Percentiles rank a stretch among this genome's conserved stretches.
Evolutionary conservation across 169 alveolate genomes (phyloP).

Genomic region (Plasmodium malariae): DNA sequence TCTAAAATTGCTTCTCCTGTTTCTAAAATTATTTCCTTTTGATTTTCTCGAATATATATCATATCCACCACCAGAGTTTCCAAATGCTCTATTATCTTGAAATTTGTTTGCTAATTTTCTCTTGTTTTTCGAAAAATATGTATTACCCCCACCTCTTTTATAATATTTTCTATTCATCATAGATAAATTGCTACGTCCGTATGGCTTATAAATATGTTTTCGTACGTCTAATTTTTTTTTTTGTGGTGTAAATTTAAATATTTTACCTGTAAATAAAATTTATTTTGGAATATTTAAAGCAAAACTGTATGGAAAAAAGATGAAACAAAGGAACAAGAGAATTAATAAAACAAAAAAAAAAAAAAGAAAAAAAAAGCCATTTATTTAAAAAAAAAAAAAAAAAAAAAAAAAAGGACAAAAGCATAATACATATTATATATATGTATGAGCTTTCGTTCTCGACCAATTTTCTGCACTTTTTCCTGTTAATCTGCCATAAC

Average conservation of each 20-base stretch:
- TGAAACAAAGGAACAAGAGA: neutral
- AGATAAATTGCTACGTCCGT: slow-evolving; percentile 71
- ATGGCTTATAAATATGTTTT: slow-evolving; percentile 62
- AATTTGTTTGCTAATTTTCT: slow-evolving; percentile 29
- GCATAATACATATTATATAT: neutral
- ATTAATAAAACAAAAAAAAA: neutral
- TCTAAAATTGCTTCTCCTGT: slow-evolving; percentile 24
- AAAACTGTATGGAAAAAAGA: neutral
- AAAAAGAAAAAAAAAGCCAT: slow-evolving; percentile 5
- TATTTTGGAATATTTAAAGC: neutral
- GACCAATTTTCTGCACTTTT: neutral
- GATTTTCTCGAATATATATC: slow-evolving; percentile 1
- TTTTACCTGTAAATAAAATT: slow-evolving; percentile 71
- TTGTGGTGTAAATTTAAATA: slow-evolving; percentile 42
- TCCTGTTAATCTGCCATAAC: too few relatives aligned
- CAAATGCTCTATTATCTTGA: slow-evolving; percentile 13
- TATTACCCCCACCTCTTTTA: slow-evolving; percentile 34
- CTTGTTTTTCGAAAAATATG: slow-evolving; percentile 22
- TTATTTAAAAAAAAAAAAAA: neutral
- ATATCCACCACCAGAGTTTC: slow-evolving; percentile 3
- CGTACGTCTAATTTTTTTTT: slow-evolving; percentile 64
- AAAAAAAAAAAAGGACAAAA: neutral
- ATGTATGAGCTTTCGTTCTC: neutral
- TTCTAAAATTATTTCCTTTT: slow-evolving; percentile 22
- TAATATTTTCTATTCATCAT: slow-evolving; percentile 61